Conservation (phyloP, 1,284 basidiomycete species). For the Cutaneotrichosporon sp. region DNA sequence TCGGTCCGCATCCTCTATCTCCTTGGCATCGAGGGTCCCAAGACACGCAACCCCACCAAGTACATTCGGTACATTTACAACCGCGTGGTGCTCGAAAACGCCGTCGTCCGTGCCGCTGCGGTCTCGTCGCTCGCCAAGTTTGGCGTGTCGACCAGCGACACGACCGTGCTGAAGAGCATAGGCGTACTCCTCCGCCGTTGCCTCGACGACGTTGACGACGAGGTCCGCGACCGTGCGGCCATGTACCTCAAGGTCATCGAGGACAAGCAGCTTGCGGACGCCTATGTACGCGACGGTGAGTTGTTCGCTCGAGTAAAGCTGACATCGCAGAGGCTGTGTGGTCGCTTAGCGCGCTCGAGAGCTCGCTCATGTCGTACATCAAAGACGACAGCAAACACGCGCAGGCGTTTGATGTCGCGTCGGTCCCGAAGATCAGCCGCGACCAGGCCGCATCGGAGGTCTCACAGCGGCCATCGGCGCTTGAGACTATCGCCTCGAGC, state of each 20-base stretch:
- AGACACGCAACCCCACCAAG: constrained; percentile 91
- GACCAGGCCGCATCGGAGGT: constrained; percentile 82
- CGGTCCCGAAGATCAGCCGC: constrained; percentile 86
- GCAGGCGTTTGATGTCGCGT: constrained; percentile 73
- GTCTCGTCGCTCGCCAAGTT: constrained; percentile 95
- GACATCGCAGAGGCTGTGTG: constrained; percentile 70
- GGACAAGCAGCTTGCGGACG: constrained; percentile 74
- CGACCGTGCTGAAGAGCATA: constrained; percentile 77
- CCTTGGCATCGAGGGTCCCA: constrained; percentile 93
- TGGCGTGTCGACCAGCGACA: constrained; percentile 81
- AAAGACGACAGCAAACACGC: constrained; percentile 69
- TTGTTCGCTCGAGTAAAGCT: background rate
- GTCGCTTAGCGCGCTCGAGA: constrained; percentile 80
- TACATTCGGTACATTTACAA: constrained; percentile 99
- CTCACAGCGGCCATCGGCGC: constrained; percentile 72
- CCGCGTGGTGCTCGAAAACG: constrained; percentile 97
- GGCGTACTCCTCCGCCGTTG: constrained; percentile 85
- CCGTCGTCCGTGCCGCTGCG: constrained; percentile 94
- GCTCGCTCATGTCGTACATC: constrained; percentile 83
- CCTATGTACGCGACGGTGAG: constrained; percentile 74
- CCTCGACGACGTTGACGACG: constrained; percentile 97
- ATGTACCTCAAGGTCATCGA: constrained; percentile 85
- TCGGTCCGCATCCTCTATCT: constrained; percentile 95
- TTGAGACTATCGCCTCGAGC: constrained; percentile 67
- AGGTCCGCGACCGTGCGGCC: constrained; percentile 96